These are phyloP conservation scores for Cucurbita argyrosperma DNA, from an alignment of 306 rosid genomes.

Conservation along the genomic window DNA sequence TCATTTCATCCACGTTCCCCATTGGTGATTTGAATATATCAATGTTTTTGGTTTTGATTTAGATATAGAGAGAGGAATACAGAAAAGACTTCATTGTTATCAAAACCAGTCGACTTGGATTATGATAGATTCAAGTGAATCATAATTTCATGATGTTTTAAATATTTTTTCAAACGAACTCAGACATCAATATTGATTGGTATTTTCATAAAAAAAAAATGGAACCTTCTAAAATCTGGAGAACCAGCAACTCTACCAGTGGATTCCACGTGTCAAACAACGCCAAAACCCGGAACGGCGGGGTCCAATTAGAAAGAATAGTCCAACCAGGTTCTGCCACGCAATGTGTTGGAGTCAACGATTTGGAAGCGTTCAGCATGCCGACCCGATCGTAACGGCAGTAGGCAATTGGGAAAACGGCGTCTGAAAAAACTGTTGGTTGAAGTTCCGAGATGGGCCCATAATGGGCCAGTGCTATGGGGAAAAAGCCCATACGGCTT, in stretches of 20 bases:
- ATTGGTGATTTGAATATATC: no score
- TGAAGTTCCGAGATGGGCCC: conserved; percentile 8
- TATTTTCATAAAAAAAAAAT: no score
- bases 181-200: no score
- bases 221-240: background rate
- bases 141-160: no score
- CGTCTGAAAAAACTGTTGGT: background rate
- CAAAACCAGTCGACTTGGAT: background rate
- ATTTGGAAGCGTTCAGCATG: background rate
- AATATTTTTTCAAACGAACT: no score
- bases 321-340: background rate
- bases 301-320: background rate
- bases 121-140: background rate
- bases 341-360: background rate
- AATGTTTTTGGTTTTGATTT: background rate
- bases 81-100: background rate
- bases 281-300: background rate
- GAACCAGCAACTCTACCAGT: background rate
- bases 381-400: no score
- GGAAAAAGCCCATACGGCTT: background rate
- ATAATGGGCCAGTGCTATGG: background rate
- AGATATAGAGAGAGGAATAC: background rate
- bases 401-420: no score
- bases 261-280: background rate
- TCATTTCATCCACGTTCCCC: no score